A percentile compares a stretch with the other conserved stretches of the same genome.
Conservation (phyloP, 2,329 filamentous ascomycete species). For the Fusarium graminum region DNA sequence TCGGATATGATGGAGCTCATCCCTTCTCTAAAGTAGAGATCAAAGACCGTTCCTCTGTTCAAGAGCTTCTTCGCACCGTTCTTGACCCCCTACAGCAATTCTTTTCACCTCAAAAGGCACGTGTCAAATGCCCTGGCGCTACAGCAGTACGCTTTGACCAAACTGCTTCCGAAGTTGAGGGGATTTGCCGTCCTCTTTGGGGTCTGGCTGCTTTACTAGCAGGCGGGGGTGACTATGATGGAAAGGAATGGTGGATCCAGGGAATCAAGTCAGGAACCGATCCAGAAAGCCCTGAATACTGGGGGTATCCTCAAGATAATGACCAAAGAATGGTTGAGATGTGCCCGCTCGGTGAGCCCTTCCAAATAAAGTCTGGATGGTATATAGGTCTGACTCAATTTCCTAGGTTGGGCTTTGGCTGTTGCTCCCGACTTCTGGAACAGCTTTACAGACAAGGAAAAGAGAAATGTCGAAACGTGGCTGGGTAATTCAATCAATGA, state of each 20-base stretch:
- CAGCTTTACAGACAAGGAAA: conserved; percentile 71
- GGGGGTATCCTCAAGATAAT: conserved; percentile 80
- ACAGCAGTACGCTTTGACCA: conserved; percentile 84
- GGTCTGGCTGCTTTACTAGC: conserved; percentile 78
- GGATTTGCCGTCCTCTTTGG: conserved; percentile 81
- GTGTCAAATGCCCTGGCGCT: conserved; percentile 75
- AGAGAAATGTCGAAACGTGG: conserved; percentile 76
- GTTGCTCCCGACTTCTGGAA: conserved; percentile 77
- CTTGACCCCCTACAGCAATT: conserved; percentile 79
- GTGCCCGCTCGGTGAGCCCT: conserved; percentile 73
- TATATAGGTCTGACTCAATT: conserved; percentile 10
- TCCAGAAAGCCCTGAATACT: conserved; percentile 77
- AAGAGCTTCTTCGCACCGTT: conserved; percentile 71
- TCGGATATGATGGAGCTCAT: conserved; percentile 67
- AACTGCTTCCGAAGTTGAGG: conserved; percentile 81
- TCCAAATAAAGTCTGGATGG: neutral
- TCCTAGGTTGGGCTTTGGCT: conserved; percentile 74
- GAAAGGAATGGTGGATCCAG: conserved; percentile 73
- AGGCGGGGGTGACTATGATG: conserved; percentile 74
- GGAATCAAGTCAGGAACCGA: conserved; percentile 79
- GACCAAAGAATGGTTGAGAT: conserved; percentile 90
- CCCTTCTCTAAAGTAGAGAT: conserved; percentile 68
- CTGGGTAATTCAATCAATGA: conserved; percentile 81
- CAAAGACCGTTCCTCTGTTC: conserved; percentile 67
- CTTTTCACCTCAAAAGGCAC: conserved; percentile 75